Conservation (phyloP, 257 asterid species). For the Salvia hispanica region DNA sequence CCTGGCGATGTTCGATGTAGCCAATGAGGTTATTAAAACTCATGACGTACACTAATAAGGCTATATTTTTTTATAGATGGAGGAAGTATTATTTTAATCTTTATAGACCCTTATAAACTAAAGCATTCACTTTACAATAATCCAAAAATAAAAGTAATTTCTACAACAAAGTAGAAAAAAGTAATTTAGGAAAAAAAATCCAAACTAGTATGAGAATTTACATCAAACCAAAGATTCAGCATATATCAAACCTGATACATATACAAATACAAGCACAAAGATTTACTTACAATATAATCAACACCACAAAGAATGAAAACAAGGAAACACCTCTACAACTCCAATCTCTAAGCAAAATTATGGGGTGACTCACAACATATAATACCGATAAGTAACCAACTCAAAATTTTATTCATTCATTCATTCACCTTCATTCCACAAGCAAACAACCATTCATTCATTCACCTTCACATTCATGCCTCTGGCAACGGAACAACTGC, state of each 20-base stretch:
- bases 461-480: conserved; percentile 23
- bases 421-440: not conserved
- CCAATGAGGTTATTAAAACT: no score
- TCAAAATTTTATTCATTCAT: not conserved
- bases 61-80: no score
- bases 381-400: conserved; percentile 16
- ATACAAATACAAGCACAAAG: not conserved
- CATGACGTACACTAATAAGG: no score
- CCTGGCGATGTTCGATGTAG: no score
- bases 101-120: no score
- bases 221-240: conserved; percentile 18
- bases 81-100: no score
- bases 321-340: not conserved
- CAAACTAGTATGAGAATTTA: not conserved
- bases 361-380: not conserved
- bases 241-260: conserved; percentile 20
- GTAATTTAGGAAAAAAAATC: not conserved
- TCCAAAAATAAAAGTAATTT: no score
- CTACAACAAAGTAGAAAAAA: no score
- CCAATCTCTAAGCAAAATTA: conserved; percentile 25
- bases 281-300: conserved; percentile 13
- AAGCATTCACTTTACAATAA: no score
- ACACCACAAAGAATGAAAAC: conserved; percentile 12
- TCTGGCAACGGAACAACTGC: conserved; percentile 95
- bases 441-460: conserved; percentile 2